Conservation (phyloP, 2,329 filamentous ascomycete genomes). For the Fusarium sp. region DNA sequence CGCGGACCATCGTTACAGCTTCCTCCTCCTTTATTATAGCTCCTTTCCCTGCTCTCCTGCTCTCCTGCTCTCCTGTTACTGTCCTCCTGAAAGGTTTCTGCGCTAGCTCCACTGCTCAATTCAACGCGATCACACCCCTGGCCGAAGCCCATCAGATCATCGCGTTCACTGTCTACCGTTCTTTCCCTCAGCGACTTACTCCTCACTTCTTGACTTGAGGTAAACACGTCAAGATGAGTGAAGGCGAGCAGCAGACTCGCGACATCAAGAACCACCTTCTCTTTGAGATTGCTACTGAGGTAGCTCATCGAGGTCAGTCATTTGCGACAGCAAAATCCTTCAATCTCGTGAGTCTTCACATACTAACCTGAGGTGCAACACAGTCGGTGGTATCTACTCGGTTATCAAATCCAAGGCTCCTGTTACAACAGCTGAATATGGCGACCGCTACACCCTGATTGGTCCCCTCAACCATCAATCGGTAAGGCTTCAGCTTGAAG, state of each 20-base stretch:
- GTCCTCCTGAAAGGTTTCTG: slow-evolving; percentile 7
- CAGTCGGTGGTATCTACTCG: slow-evolving; percentile 98
- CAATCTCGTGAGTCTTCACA: slow-evolving; percentile 9
- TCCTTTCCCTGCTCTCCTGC: slow-evolving; percentile 5
- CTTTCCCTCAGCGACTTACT: slow-evolving; percentile 16
- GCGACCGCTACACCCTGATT: slow-evolving; percentile 93
- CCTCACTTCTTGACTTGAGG: slow-evolving; percentile 3
- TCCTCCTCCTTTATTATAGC: slow-evolving; percentile 29
- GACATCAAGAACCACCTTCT: slow-evolving; percentile 96
- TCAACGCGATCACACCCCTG: slow-evolving; percentile 22
- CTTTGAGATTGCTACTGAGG: slow-evolving; percentile 96
- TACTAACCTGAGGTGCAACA: slow-evolving; percentile 19
- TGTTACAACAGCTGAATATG: slow-evolving; percentile 98
- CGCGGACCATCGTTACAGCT: slow-evolving; percentile 36
- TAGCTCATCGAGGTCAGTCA: slow-evolving; percentile 87
- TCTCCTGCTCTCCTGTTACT: slow-evolving; percentile 2
- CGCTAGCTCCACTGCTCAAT: slow-evolving; percentile 6
- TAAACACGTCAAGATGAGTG: slow-evolving; percentile 54
- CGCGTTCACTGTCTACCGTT: slow-evolving; percentile 4
- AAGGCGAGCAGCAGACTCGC: slow-evolving; percentile 59
- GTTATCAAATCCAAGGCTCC: slow-evolving; percentile 99
- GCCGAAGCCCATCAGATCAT: slow-evolving; percentile 35
- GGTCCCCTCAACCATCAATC: slow-evolving; percentile 93
- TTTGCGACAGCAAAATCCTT: slow-evolving; percentile 12
- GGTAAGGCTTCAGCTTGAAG: slow-evolving; percentile 60